These are phyloP conservation scores for Annulohypoxylon truncatum DNA, from an alignment of 2,329 filamentous ascomycete genomes.

Conservation along the genomic window DNA sequence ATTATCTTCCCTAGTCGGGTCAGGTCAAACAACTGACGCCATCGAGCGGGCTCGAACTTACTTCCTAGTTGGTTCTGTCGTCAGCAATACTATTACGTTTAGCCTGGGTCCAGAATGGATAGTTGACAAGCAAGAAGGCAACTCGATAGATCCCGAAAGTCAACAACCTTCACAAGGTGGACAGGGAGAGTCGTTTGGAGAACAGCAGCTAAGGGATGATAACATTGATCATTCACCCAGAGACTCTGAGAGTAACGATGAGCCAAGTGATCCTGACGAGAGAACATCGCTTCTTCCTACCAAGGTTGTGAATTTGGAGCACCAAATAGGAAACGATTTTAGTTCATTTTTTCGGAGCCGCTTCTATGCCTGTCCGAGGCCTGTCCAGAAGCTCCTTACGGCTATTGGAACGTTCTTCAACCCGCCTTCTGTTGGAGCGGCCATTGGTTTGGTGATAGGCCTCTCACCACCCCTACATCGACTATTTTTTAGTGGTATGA, in stretches of 20 bases:
- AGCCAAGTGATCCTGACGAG: constrained; percentile 26
- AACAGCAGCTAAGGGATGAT: background rate
- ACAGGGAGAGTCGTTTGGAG: background rate
- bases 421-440: constrained; percentile 63
- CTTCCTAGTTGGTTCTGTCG: constrained; percentile 67
- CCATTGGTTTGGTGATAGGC: constrained; percentile 63
- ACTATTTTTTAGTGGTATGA: constrained; percentile 63
- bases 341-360: constrained; percentile 41
- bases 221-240: background rate
- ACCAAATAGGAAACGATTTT: constrained; percentile 22
- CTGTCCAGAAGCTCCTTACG: constrained; percentile 52
- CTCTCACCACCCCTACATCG: constrained; percentile 63
- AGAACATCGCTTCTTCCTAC: constrained; percentile 39
- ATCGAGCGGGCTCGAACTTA: constrained; percentile 67
- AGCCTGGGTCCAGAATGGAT: constrained; percentile 60
- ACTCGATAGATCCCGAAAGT: constrained; percentile 32
- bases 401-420: constrained; percentile 60
- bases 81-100: constrained; percentile 66
- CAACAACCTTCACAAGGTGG: constrained; percentile 13
- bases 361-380: constrained; percentile 46
- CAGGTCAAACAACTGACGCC: constrained; percentile 56
- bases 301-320: constrained; percentile 46
- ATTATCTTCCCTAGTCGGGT: constrained; percentile 55
- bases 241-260: constrained; percentile 8
- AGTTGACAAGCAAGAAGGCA: constrained; percentile 33